Percentiles rank a stretch among this genome's conserved stretches.
Evolutionary conservation across 441 rosid genomes (phyloP).

Genomic region (Erysimum pusillum): DNA sequence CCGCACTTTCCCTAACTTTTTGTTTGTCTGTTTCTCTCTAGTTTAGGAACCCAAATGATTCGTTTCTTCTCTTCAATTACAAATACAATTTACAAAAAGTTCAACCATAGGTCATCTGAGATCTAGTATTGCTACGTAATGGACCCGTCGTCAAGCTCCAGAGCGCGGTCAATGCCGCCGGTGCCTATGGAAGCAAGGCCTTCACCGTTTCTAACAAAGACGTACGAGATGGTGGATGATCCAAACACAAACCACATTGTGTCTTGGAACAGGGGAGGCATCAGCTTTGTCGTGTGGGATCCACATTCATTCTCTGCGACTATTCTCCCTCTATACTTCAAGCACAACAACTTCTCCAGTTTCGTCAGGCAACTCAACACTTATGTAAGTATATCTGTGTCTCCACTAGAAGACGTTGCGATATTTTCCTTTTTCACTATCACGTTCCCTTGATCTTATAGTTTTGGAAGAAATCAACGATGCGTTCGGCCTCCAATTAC

Average conservation of each 20-base stretch:
- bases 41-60: conserved; percentile 14
- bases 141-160: conserved; percentile 35
- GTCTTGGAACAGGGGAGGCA: conserved; percentile 67
- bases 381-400: conserved; percentile 55
- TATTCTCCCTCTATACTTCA: conserved; percentile 68
- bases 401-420: neutral
- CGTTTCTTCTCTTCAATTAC: neutral
- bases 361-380: conserved; percentile 81
- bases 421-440: neutral
- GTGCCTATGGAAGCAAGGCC: conserved; percentile 77
- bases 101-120: neutral
- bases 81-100: neutral
- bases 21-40: neutral
- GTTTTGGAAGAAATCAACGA: conserved; percentile 14
- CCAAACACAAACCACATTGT: conserved; percentile 56
- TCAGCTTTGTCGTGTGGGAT: conserved; percentile 71
- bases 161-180: conserved; percentile 25
- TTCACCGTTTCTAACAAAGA: conserved; percentile 71
- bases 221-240: conserved; percentile 69
- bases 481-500: conserved; percentile 28
- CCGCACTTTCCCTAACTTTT: conserved; percentile 28
- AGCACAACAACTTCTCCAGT: conserved; percentile 80
- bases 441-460: conserved; percentile 27
- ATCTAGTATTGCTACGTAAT: conserved; percentile 16
- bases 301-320: conserved; percentile 56